Conservation (phyloP, 257 asterid species). For the Fraxinus cuspidata region DNA sequence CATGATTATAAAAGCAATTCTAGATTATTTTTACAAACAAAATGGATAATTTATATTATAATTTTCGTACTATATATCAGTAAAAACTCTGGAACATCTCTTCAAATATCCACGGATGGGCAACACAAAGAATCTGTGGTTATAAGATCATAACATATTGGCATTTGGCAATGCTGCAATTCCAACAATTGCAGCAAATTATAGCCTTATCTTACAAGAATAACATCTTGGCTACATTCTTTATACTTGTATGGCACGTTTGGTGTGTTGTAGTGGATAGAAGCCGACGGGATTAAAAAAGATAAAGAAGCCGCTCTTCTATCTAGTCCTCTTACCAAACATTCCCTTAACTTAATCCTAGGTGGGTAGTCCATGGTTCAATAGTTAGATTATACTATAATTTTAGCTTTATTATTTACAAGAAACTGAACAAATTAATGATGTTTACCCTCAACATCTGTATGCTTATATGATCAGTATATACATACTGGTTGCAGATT, state of each 20-base stretch:
- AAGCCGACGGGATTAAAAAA: background rate
- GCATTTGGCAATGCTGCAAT: conserved; percentile 12
- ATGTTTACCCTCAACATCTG: background rate
- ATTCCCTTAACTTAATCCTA: conserved; percentile 23
- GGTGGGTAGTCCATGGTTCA: conserved; percentile 6
- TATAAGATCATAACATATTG: conserved; percentile 20
- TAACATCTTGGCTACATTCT: background rate
- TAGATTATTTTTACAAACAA: background rate
- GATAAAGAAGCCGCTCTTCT: no score
- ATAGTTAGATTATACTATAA: conserved; percentile 26
- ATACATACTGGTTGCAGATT: conserved; percentile 23
- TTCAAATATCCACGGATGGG: conserved; percentile 29
- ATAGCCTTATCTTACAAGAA: conserved; percentile 22
- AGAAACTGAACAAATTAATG: conserved; percentile 18
- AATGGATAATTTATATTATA: background rate
- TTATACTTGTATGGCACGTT: background rate
- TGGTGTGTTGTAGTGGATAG: background rate
- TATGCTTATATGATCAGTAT: conserved; percentile 18
- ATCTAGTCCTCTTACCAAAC: background rate
- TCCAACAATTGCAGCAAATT: conserved; percentile 18
- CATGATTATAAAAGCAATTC: background rate
- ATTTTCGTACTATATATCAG: conserved; percentile 10
- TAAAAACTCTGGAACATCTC: conserved; percentile 24
- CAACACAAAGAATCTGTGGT: conserved; percentile 36
- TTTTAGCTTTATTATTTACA: conserved; percentile 32